Evolutionary conservation across 1,139 yeast species (phyloP).

Genomic region (Candida anutae): DNA sequence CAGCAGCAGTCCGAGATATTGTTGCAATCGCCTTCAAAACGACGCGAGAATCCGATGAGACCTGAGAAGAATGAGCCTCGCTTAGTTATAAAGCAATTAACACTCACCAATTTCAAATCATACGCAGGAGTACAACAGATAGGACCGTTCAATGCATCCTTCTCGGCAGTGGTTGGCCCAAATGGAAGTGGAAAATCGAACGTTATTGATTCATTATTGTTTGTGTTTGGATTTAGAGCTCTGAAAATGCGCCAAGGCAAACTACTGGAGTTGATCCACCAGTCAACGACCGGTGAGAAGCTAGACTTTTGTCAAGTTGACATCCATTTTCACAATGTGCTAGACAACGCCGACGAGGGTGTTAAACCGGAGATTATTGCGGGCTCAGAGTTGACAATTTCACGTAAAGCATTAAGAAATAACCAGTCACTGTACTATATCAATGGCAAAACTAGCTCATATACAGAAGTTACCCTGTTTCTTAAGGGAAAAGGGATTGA

Average conservation of each 20-base stretch:
- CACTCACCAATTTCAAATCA: conserved; percentile 82
- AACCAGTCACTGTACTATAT: conserved; percentile 76
- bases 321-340: conserved; percentile 77
- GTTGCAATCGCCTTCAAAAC: conserved; percentile 22
- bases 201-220: conserved; percentile 90
- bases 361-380: conserved; percentile 33
- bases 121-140: conserved; percentile 92
- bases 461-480: conserved; percentile 70
- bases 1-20: conserved; percentile 23
- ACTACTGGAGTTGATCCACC: conserved; percentile 83
- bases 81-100: conserved; percentile 65
- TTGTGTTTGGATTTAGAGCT: conserved; percentile 96
- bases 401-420: conserved; percentile 72
- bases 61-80: conserved; percentile 37
- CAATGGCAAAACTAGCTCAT: conserved; percentile 61
- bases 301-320: conserved; percentile 81
- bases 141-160: conserved; percentile 91
- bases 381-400: conserved; percentile 56
- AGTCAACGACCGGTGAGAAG: conserved; percentile 61
- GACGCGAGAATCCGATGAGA: conserved; percentile 13
- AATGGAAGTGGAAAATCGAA: conserved; percentile 98
- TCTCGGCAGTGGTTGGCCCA: conserved; percentile 98
- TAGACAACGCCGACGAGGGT: conserved; percentile 47
- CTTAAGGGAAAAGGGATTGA: conserved; percentile 86
- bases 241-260: conserved; percentile 95